phyloP scores from a whole-genome alignment of 2,329 filamentous ascomycete species.

The Raffaelea ambrosiae region DNA sequence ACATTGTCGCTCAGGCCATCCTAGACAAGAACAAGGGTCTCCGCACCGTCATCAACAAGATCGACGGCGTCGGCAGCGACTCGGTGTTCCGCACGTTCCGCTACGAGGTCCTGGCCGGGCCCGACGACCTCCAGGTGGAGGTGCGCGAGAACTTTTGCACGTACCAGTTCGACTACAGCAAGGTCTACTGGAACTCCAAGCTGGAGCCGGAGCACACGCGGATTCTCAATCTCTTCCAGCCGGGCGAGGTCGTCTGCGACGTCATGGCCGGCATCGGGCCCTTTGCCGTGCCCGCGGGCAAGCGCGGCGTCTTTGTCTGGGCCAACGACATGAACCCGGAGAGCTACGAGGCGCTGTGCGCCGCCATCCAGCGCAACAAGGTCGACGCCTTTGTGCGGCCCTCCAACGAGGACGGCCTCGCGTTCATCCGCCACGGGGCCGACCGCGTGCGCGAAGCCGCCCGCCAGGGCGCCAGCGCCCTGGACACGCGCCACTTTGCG shows the following conservation, averaged over 20 bases:
- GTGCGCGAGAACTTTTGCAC: constrained; percentile 73
- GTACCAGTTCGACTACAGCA: constrained; percentile 91
- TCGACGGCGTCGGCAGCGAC: constrained; percentile 75
- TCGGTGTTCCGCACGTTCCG: constrained; percentile 86
- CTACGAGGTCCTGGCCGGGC: constrained; percentile 82
- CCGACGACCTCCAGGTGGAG: constrained; percentile 74
- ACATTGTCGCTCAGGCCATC: constrained; percentile 75
- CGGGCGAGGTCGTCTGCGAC: constrained; percentile 86
- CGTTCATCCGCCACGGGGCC: constrained; percentile 68
- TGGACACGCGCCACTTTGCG: constrained; percentile 11
- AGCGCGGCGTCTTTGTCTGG: constrained; percentile 85
- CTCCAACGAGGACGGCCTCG: constrained; percentile 73
- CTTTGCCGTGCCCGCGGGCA: constrained; percentile 86
- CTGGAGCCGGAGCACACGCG: constrained; percentile 84
- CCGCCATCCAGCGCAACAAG: constrained; percentile 71
- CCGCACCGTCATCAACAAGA: constrained; percentile 91
- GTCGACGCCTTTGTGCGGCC: constrained; percentile 65
- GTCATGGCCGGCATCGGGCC: constrained; percentile 97
- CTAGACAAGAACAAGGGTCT: constrained; percentile 81
- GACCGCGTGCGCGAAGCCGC: constrained; percentile 48
- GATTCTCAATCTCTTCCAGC: constrained; percentile 64
- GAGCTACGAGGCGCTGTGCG: constrained; percentile 63
- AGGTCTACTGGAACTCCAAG: constrained; percentile 97
- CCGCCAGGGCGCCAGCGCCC: constrained; percentile 33
- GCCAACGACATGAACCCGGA: constrained; percentile 96